Percentiles rank a stretch among this genome's conserved stretches.
Evolutionary conservation across 768 basidiomycete species (phyloP).

Genomic region (Trametes gibbosa): DNA sequence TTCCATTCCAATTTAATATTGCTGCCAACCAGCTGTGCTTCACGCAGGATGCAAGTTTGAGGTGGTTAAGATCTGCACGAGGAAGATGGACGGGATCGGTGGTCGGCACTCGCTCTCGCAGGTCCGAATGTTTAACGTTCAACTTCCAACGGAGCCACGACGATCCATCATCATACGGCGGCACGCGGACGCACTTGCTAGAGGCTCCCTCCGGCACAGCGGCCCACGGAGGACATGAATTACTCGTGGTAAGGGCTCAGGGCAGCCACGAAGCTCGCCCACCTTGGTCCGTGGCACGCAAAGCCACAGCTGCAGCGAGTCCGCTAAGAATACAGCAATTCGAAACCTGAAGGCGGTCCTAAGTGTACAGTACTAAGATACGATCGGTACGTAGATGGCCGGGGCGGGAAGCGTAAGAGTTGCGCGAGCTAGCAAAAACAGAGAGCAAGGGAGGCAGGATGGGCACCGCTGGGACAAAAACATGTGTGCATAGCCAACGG

Average conservation of each 20-base stretch:
- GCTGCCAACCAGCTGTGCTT: not conserved
- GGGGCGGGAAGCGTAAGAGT: not conserved
- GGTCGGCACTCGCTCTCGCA: not conserved
- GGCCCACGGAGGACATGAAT: no score
- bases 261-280: not conserved
- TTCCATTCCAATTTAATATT: no score
- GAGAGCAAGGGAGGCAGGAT: not conserved
- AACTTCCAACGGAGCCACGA: not conserved
- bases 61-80: not conserved
- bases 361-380: not conserved
- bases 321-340: slow-evolving; percentile 6
- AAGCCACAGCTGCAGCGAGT: not conserved
- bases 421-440: not conserved
- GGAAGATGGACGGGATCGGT: no score
- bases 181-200: no score
- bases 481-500: not conserved
- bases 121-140: not conserved
- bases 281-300: no score
- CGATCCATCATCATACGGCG: not conserved
- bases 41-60: not conserved
- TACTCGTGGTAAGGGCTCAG: not conserved
- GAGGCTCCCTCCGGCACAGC: no score
- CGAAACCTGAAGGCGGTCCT: not conserved
- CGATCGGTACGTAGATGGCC: not conserved
- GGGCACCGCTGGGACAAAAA: not conserved